Conservation (phyloP, 805 yeast genomes). For the Sugiyamaella chiloensis region DNA sequence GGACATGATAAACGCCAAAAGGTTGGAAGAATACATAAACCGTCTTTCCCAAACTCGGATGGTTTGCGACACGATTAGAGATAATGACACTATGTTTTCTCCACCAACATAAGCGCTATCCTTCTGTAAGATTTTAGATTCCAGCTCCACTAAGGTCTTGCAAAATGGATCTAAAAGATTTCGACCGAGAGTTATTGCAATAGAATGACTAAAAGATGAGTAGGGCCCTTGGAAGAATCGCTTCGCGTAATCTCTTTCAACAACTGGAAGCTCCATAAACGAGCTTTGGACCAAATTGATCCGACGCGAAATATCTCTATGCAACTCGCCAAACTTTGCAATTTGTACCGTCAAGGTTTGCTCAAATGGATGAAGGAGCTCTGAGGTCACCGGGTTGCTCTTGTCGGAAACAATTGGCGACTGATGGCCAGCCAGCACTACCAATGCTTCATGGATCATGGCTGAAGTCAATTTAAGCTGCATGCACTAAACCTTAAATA, state of each 20-base stretch:
- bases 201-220: slow-evolving; percentile 15
- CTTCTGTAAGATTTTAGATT: slow-evolving; percentile 16
- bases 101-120: slow-evolving; percentile 23
- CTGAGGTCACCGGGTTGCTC: slow-evolving; percentile 3
- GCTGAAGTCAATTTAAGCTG: background rate
- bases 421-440: slow-evolving; percentile 24
- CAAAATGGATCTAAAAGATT: slow-evolving; percentile 14
- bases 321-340: slow-evolving; percentile 20
- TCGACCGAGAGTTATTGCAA: slow-evolving; percentile 10
- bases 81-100: slow-evolving; percentile 16
- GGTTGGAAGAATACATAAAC: slow-evolving; percentile 16
- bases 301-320: slow-evolving; percentile 11
- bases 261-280: slow-evolving; percentile 6
- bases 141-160: slow-evolving; percentile 17
- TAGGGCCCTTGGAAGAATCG: slow-evolving; percentile 13
- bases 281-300: slow-evolving; percentile 13
- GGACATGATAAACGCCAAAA: slow-evolving; percentile 15
- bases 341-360: slow-evolving; percentile 18
- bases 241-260: slow-evolving; percentile 3
- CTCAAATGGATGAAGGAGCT: slow-evolving; percentile 22
- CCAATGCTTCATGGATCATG: slow-evolving; percentile 27
- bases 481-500: too few species aligned
- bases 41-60: slow-evolving; percentile 22
- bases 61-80: slow-evolving; percentile 18
- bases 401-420: slow-evolving; percentile 15